Evolutionary conservation across 2,329 filamentous ascomycete species (phyloP), one percentile per base, ranked within the genome.

Genomic region (Epichloe baconii): DNA sequence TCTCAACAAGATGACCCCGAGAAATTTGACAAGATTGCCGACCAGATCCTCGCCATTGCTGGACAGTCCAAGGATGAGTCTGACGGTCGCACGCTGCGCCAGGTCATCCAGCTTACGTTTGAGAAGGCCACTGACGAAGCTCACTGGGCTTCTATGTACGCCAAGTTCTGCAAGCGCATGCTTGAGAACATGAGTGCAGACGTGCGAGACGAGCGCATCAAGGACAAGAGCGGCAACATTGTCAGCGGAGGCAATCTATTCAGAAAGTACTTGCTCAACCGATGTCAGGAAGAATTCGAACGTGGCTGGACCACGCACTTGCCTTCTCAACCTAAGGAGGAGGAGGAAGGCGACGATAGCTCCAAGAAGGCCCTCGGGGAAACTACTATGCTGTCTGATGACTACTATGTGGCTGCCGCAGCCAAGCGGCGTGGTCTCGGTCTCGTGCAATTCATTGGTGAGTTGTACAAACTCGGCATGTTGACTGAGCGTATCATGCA

Each of bases 1-100:
- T 55, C 76, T 98, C 62, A 98, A 98, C 82, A 98, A 98, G 85
- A 97, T 98, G 93, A 97, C 93, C 0, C 93, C 0, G 93, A 98
- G 72, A 98, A 97, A 66, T 98, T 98, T 62, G 90, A 95, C 66
- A 89, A 85, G 72, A 95, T 98, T 59, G 82, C 93, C 6, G 86
- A 90, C 55, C 89, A 96, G 68, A 95, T 98, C 55, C 78, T 98
- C 34, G 77, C 82, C 50, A 98, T 98, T 66, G 89, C 91, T 31
- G 86, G 82, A 21, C 93, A 98, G 67, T 97, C 91, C 50, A 95
- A 95, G 78, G 86, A 95, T 61, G 93, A 98, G 72, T 80, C 80
- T 21, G 93, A 98, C 62, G 93, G 93, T 44, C 87, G 91, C 53
- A 97, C 93, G 7, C 78, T 98, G 48, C 86, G 93, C 61, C 93